These are phyloP conservation scores for Umbellularia californica DNA, from an alignment of 164 flowering plant genomes.

Conservation along the genomic window DNA sequence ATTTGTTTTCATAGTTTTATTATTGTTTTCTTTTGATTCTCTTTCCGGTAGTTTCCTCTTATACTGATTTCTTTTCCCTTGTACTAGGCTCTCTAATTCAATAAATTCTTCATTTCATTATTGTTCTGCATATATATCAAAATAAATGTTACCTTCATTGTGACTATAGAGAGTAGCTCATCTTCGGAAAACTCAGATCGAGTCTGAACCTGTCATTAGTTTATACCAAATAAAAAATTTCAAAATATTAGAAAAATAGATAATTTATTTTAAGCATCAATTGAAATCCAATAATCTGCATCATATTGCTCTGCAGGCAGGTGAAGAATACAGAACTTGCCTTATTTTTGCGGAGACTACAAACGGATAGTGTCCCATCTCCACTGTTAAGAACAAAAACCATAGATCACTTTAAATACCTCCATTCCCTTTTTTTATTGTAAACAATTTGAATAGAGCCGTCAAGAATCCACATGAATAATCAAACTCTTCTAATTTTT, in stretches of 20 bases:
- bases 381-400: slow-evolving; percentile 49
- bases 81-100: too few relatives aligned
- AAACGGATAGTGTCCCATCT: slow-evolving; percentile 92
- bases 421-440: neutral
- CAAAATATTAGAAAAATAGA: neutral
- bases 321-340: slow-evolving; percentile 24
- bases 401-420: neutral
- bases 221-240: slow-evolving; percentile 5
- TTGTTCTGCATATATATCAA: neutral
- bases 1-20: too few relatives aligned
- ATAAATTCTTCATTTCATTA: too few relatives aligned
- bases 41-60: too few relatives aligned
- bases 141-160: slow-evolving; percentile 72
- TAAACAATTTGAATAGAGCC: too few relatives aligned
- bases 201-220: slow-evolving; percentile 49
- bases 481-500: too few relatives aligned
- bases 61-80: too few relatives aligned
- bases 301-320: neutral
- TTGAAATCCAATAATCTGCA: neutral
- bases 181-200: slow-evolving; percentile 94
- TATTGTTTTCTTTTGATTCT: too few relatives aligned
- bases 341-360: slow-evolving; percentile 78
- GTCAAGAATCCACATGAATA: neutral
- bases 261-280: neutral
- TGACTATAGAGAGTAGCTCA: slow-evolving; percentile 76